Evolutionary conservation across 805 yeast species (phyloP).

Genomic region (Candida suzukii): DNA sequence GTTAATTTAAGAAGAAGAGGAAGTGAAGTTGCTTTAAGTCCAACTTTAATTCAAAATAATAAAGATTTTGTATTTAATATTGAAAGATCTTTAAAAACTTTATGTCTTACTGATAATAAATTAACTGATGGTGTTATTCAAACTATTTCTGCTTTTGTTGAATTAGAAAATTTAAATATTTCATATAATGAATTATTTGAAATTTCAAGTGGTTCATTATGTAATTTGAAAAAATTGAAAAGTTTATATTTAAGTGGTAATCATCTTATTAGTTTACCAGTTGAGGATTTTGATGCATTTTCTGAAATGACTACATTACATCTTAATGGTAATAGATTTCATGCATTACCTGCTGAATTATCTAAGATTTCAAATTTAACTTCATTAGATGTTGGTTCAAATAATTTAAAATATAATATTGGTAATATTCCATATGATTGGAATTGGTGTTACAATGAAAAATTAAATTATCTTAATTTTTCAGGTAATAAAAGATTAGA

Average conservation of each 20-base stretch:
- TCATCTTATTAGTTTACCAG: slow-evolving; percentile 67
- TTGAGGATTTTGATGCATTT: slow-evolving; percentile 72
- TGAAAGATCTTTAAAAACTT: slow-evolving; percentile 33
- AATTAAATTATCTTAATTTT: slow-evolving; percentile 73
- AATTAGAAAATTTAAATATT: slow-evolving; percentile 60
- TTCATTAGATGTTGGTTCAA: slow-evolving; percentile 85
- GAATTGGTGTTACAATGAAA: slow-evolving; percentile 89
- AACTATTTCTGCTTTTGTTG: slow-evolving; percentile 48
- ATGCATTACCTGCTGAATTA: slow-evolving; percentile 83
- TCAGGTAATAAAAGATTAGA: slow-evolving; percentile 92
- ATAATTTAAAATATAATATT: slow-evolving; percentile 83
- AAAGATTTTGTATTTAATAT: slow-evolving; percentile 8
- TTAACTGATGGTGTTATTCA: slow-evolving; percentile 73
- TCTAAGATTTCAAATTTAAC: slow-evolving; percentile 57
- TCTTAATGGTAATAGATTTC: slow-evolving; percentile 78
- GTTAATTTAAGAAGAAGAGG: slow-evolving; percentile 9
- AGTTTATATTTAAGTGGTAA: slow-evolving; percentile 82
- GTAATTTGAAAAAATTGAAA: slow-evolving; percentile 46
- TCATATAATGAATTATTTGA: slow-evolving; percentile 83
- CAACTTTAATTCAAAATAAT: background rate
- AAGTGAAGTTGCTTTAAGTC: slow-evolving; percentile 7
- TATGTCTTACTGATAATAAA: slow-evolving; percentile 78
- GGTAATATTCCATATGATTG: slow-evolving; percentile 95
- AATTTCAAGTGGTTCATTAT: slow-evolving; percentile 66
- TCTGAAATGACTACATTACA: slow-evolving; percentile 51